Base-by-base conservation (phyloP, 768 basidiomycete species). In the Heimioporus sp. region DNA sequence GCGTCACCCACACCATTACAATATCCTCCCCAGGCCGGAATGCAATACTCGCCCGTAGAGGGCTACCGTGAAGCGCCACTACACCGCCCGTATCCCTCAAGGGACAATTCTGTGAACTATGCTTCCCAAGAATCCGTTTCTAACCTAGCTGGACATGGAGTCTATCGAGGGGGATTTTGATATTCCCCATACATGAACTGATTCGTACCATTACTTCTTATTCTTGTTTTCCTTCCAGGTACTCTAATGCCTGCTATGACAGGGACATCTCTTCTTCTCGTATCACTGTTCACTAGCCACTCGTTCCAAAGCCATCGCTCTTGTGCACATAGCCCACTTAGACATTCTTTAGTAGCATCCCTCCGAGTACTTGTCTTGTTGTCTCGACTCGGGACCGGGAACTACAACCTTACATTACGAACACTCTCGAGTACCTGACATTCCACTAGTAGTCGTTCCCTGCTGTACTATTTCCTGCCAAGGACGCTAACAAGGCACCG, bases 21-120 rank as follows among this genome's bases (percentile, higher is more conserved):
- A 59, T 79, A 60, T 71, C 78, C 52, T 57, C 74, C 55, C 48
- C 70, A 56, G 50, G 53, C 57, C 31, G 64, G 61, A 10, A 49
- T 44, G 52, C 57, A 58, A 10, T 60, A 58, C 63, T 52, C 55
- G 55, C 50, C 70, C 53, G 60, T 51, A 20, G 72, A 73, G 11
- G 75, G 70, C 5, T 74, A 73, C 54, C 72, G 84, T 42, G 81
- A 86, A 58, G 85, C 85, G 6, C 80, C 87, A 2, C 63, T 82
- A 1, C 85, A 88, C 61, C 76, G 87, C 51, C 85, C 84, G 2
- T 67, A 75, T 48, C 61, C 64, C 5, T 55, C 57, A 21, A 56
- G 63, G 19, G 62, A 60, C 6, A 55, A 24, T 35, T 54, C 53
- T 34, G 41, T 8, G 24, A 36, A 45, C 39, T 52, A 56, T 15